Conservation (phyloP, 371 early-diverging fungal species). For the Mucor mucedo region DNA sequence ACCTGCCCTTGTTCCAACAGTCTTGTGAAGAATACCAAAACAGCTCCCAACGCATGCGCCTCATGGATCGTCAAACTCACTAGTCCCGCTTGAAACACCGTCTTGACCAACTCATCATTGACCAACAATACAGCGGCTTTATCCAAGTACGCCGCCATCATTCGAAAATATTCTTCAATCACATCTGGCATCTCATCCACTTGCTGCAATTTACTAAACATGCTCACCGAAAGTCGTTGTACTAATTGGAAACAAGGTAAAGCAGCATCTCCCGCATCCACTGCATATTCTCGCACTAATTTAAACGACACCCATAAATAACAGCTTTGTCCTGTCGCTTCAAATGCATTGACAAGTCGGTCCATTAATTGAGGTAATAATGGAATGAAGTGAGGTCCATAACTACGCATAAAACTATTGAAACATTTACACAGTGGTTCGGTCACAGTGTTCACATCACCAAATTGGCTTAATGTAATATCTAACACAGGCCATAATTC, state of each 20-base stretch:
- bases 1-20: not conserved
- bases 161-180: slow-evolving; percentile 73
- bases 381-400: slow-evolving; percentile 60
- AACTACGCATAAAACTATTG: slow-evolving; percentile 67
- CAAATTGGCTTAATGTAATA: slow-evolving; percentile 58
- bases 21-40: slow-evolving; percentile 48
- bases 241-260: slow-evolving; percentile 22
- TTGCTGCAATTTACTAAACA: slow-evolving; percentile 29
- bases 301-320: slow-evolving; percentile 80
- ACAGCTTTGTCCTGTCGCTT: slow-evolving; percentile 64
- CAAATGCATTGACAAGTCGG: slow-evolving; percentile 64
- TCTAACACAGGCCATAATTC: slow-evolving; percentile 84
- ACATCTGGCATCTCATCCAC: slow-evolving; percentile 73
- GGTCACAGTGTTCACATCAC: slow-evolving; percentile 56
- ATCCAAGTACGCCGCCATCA: slow-evolving; percentile 60
- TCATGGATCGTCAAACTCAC: slow-evolving; percentile 68
- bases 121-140: slow-evolving; percentile 60
- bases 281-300: slow-evolving; percentile 39
- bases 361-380: slow-evolving; percentile 59
- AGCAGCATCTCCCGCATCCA: slow-evolving; percentile 7
- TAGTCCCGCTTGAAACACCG: slow-evolving; percentile 68
- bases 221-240: slow-evolving; percentile 12
- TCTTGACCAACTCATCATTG: slow-evolving; percentile 41
- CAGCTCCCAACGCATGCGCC: slow-evolving; percentile 61
- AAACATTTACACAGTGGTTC: slow-evolving; percentile 73